Percentiles rank a stretch among this genome's conserved stretches.
These are phyloP conservation scores for Cytospora chrysosperma DNA, from an alignment of 2,329 filamentous ascomycete species.

Conservation along the genomic window DNA sequence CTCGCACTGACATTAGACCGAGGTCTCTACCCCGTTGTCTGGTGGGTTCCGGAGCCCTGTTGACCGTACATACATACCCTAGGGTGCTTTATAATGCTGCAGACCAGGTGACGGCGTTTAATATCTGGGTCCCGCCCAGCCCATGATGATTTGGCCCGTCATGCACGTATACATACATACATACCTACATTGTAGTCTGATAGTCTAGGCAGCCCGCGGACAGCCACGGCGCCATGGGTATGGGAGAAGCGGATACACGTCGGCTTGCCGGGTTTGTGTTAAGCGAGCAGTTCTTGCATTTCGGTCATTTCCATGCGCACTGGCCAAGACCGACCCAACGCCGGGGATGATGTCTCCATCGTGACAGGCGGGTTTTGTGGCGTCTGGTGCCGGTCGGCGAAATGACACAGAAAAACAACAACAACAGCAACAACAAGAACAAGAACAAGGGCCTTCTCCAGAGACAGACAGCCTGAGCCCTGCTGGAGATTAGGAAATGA, in stretches of 20 bases:
- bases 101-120: background rate
- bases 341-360: background rate
- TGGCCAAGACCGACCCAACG: background rate
- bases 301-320: slow-evolving; percentile 23
- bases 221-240: slow-evolving; percentile 1
- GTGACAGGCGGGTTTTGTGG: background rate
- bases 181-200: too few relatives aligned
- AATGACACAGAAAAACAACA: background rate
- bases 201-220: too few relatives aligned
- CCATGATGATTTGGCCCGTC: slow-evolving; percentile 3
- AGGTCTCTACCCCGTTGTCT: background rate
- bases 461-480: too few relatives aligned
- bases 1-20: background rate
- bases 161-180: background rate
- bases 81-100: too few relatives aligned
- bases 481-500: too few relatives aligned
- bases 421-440: background rate
- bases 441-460: background rate
- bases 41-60: background rate
- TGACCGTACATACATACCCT: too few relatives aligned
- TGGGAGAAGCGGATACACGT: slow-evolving; percentile 3
- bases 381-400: background rate
- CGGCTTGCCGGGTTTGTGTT: slow-evolving; percentile 14
- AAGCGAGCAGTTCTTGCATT: slow-evolving; percentile 4
- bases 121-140: slow-evolving; percentile 1